These are phyloP conservation scores for Collybia sp. DNA, from an alignment of 768 basidiomycete species.

Conservation along the genomic window DNA sequence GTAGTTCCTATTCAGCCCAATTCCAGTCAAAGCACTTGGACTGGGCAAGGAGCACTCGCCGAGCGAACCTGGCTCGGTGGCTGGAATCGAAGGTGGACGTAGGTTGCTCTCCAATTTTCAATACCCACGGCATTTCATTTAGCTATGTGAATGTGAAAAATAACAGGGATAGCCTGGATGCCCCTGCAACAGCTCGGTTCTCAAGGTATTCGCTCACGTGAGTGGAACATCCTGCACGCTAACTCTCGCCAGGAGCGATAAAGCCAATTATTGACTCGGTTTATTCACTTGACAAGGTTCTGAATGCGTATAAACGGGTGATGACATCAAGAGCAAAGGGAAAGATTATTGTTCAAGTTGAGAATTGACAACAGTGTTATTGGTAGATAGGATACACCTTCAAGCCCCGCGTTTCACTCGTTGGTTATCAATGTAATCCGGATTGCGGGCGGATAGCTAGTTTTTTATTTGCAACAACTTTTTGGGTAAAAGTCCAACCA, in stretches of 20 bases:
- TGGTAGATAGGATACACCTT: too few relatives aligned
- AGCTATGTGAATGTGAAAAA: conserved; percentile 30
- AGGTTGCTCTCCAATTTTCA: conserved; percentile 12
- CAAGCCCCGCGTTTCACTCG: too few relatives aligned
- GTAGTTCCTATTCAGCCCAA: not conserved
- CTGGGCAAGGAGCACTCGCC: conserved; percentile 50
- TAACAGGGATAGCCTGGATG: conserved; percentile 27
- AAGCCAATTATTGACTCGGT: conserved; percentile 58
- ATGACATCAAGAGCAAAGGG: conserved; percentile 55
- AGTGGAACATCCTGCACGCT: too few relatives aligned
- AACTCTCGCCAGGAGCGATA: conserved; percentile 39
- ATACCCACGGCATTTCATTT: not conserved
- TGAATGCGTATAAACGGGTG: conserved; percentile 59
- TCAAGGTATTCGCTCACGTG: too few relatives aligned
- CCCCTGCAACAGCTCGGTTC: conserved; percentile 29
- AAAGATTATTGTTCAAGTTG: conserved; percentile 58
- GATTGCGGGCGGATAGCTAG: too few relatives aligned
- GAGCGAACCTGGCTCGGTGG: conserved; percentile 59
- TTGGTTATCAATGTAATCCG: too few relatives aligned
- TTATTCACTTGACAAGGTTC: conserved; percentile 47
- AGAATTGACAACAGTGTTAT: too few relatives aligned
- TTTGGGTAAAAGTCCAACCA: conserved; percentile 24
- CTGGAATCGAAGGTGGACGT: conserved; percentile 41
- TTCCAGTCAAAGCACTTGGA: conserved; percentile 15
- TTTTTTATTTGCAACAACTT: too few relatives aligned